Conservation (phyloP, 345 rosid species). For the Syzygium aqueum region DNA sequence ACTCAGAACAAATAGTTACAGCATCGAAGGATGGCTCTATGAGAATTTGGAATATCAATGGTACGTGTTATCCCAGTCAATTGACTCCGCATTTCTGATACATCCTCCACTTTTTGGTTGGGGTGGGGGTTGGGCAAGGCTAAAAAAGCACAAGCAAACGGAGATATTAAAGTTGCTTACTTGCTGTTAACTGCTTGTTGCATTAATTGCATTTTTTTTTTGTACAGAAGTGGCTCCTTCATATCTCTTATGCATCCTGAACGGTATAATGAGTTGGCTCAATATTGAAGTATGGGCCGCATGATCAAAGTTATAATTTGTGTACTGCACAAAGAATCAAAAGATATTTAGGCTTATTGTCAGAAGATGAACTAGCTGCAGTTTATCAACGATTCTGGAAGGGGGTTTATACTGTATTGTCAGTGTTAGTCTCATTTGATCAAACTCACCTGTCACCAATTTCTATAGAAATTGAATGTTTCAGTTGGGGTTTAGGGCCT, state of each 20-base stretch:
- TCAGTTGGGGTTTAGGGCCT: not conserved
- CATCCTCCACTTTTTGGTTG: not conserved
- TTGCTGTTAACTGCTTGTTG: not conserved
- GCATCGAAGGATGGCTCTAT: conserved; percentile 91
- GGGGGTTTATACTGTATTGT: not conserved
- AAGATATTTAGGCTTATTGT: not conserved
- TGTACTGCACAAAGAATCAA: not conserved
- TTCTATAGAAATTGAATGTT: not conserved
- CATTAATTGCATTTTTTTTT: not conserved
- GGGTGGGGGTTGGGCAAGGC: not conserved
- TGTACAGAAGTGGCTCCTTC: not conserved
- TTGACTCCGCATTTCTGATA: not conserved
- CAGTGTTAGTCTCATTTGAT: not conserved
- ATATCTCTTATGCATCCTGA: not conserved
- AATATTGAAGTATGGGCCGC: not conserved
- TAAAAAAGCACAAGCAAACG: not conserved
- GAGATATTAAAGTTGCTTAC: not conserved
- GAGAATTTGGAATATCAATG: conserved; percentile 92
- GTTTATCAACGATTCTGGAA: not conserved
- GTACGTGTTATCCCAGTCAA: conserved; percentile 24
- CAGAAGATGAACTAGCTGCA: not conserved
- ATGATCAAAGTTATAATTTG: not conserved
- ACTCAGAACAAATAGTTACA: conserved; percentile 85
- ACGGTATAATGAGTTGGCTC: not conserved
- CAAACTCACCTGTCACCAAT: not conserved